These are phyloP conservation scores for Nakazawaea siamensis DNA, from an alignment of 805 yeast species.

Conservation along the genomic window DNA sequence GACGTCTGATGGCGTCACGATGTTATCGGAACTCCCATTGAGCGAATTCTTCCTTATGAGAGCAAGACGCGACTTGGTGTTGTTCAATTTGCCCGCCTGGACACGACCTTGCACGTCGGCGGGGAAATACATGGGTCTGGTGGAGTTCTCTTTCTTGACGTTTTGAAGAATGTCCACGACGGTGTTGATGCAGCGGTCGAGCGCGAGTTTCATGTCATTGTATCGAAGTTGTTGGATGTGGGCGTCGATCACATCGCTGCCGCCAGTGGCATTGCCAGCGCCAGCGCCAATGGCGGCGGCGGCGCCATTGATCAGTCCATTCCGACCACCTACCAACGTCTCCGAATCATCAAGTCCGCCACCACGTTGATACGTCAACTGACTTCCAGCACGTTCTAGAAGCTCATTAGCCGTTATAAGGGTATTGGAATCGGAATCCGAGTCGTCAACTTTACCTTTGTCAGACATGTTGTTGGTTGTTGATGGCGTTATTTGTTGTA, in stretches of 20 bases:
- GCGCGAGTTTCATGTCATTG: conserved; percentile 59
- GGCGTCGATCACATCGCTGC: conserved; percentile 14
- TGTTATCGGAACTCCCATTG: conserved; percentile 12
- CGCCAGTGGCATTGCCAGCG: conserved; percentile 21
- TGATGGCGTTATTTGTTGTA: too few relatives aligned
- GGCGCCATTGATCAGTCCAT: not conserved
- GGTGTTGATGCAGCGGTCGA: conserved; percentile 53
- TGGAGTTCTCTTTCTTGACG: conserved; percentile 45
- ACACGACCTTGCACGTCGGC: conserved; percentile 28
- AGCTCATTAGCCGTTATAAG: conserved; percentile 35
- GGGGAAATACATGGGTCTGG: conserved; percentile 59
- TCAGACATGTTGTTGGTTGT: too few relatives aligned
- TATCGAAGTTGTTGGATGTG: conserved; percentile 70
- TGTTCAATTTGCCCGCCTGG: conserved; percentile 30
- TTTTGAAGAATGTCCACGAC: conserved; percentile 43
- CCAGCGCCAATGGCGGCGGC: conserved; percentile 26
- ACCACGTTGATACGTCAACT: conserved; percentile 25
- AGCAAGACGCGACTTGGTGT: conserved; percentile 44
- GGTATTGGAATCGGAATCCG: too few relatives aligned
- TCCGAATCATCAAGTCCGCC: conserved; percentile 16
- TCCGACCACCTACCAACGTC: conserved; percentile 7
- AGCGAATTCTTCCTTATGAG: conserved; percentile 34
- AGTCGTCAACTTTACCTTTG: too few relatives aligned
- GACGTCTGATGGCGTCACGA: conserved; percentile 22
- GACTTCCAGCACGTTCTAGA: conserved; percentile 28